Base-by-base conservation (phyloP, 352 stramenopile species). In the Halophytophthora polymorphica region DNA sequence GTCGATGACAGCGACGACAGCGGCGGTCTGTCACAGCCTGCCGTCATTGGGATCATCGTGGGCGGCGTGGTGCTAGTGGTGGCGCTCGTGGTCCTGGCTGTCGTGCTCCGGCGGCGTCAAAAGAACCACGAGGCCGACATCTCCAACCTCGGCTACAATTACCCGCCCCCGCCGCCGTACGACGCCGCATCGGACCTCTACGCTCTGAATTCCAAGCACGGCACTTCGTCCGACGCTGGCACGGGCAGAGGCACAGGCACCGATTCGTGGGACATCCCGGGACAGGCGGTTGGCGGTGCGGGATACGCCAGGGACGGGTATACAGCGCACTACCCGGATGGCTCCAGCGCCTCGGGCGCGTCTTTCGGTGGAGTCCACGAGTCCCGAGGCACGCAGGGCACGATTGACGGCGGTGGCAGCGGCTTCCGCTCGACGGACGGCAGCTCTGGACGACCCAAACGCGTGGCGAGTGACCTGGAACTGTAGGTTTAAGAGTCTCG, bases 401-500 rank as follows among this genome's bases (percentile, higher is more conserved):
- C 55, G 7, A 50, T 66, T 45, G 31, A 61, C 48, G 43, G 48
- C 39, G 40, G 71, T 59, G 31, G 35, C 34, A 39, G 50, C 39
- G 45, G 50, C 21, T 77, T 69, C 50, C 67, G 41, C 33, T 50
- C 58, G 37, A 63, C 49, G 46, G 66, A 59, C 38, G 58, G 38
- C 33, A 66, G 62, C 25, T 34, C 25, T 10, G 48, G 45, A 8
- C 71, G 61, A 13, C 56, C 45, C 35, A 67, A 70, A 36, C 71
- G 72, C 12, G 59, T 85, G 10, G 77, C 85, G 50, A 88, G 74
- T 50, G 77, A 88, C 33, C 59, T 88, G 29, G 77, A 88, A 48
- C 61, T 88, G 12, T 88, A 72, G 56, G 11, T 23, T n/a, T n/a
- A n/a, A n/a, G n/a, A n/a, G n/a, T n/a, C n/a, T n/a, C n/a, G n/a